Percentiles rank a stretch among this genome's conserved stretches.
Conservation (phyloP, 768 basidiomycete genomes). For the Phanerochaete carnosa region DNA sequence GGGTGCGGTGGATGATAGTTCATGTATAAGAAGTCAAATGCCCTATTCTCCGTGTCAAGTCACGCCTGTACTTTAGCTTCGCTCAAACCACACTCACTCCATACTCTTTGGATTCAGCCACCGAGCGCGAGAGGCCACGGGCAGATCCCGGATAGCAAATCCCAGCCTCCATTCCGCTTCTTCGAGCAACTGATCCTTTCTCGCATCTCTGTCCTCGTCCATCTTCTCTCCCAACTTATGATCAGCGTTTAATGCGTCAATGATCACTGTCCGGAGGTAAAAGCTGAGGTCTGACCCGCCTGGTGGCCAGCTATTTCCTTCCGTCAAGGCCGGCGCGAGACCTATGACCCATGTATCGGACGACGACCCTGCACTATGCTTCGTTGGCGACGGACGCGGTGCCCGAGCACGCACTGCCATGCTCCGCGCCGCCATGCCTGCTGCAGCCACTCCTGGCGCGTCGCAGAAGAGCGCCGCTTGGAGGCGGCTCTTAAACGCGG, state of each 20-base stretch:
- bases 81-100: slow-evolving; percentile 35
- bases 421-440: neutral
- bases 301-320: slow-evolving; percentile 82
- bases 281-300: slow-evolving; percentile 83
- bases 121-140: slow-evolving; percentile 57
- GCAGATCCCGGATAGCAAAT: slow-evolving; percentile 79
- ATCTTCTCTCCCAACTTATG: neutral
- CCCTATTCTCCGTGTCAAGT: slow-evolving; percentile 38
- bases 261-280: slow-evolving; percentile 77
- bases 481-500: slow-evolving; percentile 70
- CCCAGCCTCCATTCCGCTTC: slow-evolving; percentile 78
- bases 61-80: neutral
- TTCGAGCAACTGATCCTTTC: neutral
- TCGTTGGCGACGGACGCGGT: neutral
- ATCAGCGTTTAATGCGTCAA: slow-evolving; percentile 62
- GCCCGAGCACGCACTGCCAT: neutral
- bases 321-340: slow-evolving; percentile 66
- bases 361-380: neutral
- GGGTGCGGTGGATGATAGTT: slow-evolving; percentile 84
- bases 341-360: slow-evolving; percentile 57
- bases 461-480: slow-evolving; percentile 77
- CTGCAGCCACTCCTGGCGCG: slow-evolving; percentile 38
- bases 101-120: slow-evolving; percentile 86
- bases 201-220: neutral
- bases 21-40: slow-evolving; percentile 87